Percentiles rank a stretch among this genome's conserved stretches.
phyloP scores from a whole-genome alignment of 495 filamentous ascomycete species.

The Penicillium maclennaniae region DNA sequence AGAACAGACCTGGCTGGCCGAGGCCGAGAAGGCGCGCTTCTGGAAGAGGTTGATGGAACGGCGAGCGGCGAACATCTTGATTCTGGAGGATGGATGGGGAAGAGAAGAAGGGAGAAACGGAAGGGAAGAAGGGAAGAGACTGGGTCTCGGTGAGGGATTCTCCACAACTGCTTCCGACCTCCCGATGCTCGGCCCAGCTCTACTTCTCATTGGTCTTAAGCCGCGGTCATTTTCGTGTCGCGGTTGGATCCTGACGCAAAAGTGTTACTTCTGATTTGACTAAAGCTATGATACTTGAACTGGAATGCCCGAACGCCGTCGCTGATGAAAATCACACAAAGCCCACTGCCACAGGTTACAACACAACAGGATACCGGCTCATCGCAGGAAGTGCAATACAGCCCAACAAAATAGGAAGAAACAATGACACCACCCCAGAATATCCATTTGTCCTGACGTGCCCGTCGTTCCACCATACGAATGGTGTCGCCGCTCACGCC shows the following conservation, averaged over 20 bases:
- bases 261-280: not conserved
- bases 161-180: conserved; percentile 23
- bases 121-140: conserved; percentile 10
- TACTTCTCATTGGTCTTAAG: not conserved
- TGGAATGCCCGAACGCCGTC: conserved; percentile 28
- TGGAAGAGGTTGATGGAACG: conserved; percentile 68
- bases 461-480: conserved; percentile 86
- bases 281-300: not conserved
- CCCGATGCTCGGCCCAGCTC: conserved; percentile 20
- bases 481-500: conserved; percentile 95
- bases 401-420: conserved; percentile 92
- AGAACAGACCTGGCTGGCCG: conserved; percentile 73
- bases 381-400: conserved; percentile 79
- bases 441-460: conserved; percentile 96
- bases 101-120: conserved; percentile 2
- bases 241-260: not conserved
- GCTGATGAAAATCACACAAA: conserved; percentile 29
- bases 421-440: conserved; percentile 81
- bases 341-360: not conserved
- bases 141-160: conserved; percentile 2
- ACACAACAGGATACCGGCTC: conserved; percentile 12
- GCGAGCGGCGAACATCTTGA: conserved; percentile 70
- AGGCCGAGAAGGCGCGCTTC: conserved; percentile 90
- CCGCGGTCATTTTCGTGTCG: not conserved
- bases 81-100: not conserved